phyloP scores from a whole-genome alignment of 75 land plant genomes.

The Isoetes taiwanensis region DNA sequence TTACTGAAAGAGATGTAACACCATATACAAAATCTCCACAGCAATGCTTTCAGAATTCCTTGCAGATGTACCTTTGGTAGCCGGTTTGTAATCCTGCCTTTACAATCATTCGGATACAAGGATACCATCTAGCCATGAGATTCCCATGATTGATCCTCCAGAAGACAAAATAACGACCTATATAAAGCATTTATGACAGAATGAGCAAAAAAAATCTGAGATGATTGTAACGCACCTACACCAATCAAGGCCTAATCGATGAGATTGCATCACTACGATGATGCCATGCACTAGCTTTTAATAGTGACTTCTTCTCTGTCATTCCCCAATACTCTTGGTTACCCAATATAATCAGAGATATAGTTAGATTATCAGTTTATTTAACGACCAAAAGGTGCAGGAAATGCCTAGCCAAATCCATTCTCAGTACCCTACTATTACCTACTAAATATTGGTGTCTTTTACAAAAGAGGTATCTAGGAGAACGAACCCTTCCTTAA shows the following conservation, averaged over 20 bases:
- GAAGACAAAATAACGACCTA: background rate
- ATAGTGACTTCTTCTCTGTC: slow-evolving; percentile 56
- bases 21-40: too few relatives aligned
- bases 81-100: slow-evolving; percentile 90
- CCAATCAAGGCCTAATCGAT: slow-evolving; percentile 88
- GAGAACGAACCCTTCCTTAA: slow-evolving; percentile 74
- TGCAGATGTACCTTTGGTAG: slow-evolving; percentile 67
- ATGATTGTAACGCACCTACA: slow-evolving; percentile 75
- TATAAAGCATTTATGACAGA: too few relatives aligned
- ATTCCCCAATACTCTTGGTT: slow-evolving; percentile 86
- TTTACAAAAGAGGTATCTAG: background rate
- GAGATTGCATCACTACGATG: slow-evolving; percentile 99
- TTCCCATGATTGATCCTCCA: slow-evolving; percentile 84
- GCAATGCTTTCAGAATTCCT: too few relatives aligned
- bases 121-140: slow-evolving; percentile 63
- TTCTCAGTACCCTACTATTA: background rate
- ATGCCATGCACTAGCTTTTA: slow-evolving; percentile 99
- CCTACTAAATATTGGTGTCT: background rate
- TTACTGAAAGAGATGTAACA: background rate
- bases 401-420: background rate
- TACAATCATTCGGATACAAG: slow-evolving; percentile 84
- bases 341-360: slow-evolving; percentile 61
- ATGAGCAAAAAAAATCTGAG: too few relatives aligned
- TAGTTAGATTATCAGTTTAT: background rate
- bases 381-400: background rate